Base-by-base conservation (phyloP, 2,329 filamentous ascomycete genomes). In the Elsinoe necatrix region DNA sequence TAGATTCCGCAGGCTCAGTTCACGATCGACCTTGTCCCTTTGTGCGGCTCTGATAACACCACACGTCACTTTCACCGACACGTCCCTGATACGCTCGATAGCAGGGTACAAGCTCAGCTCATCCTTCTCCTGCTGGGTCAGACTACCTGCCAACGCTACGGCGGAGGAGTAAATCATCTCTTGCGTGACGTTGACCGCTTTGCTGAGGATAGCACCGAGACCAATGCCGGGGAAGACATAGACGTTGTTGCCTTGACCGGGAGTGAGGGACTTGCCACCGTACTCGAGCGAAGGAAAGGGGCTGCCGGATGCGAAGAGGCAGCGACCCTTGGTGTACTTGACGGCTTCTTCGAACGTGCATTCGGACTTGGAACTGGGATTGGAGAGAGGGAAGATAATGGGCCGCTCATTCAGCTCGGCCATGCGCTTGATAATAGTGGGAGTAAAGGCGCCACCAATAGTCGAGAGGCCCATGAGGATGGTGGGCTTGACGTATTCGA, bases 161-260 rank as follows among this genome's bases (percentile, higher is more conserved):
- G 89, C 93, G 29, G 91, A 92, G 51, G 87, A 90, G 75, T 97
- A 97, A 68, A 98, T 90, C 93, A 98, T 98, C 72, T 86, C 83
- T 70, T 96, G 89, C 4, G 92, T 97, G 63, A 97, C 80, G 64
- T 84, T 84, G 62, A 87, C 84, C 11, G 90, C 82, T 78, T 96
- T 95, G 74, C 86, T 85, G 50, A 97, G 81, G 68, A 97, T 96
- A 62, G 92, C 87, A 60, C 91, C 93, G 27, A 97, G 83, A 57
- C 93, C 93, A 59, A 97, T 87, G 67, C 92, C 93, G 0, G 93
- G 93, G 84, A 98, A 98, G 60, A 98, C 88, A 70, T 96, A 96
- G 77, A 86, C 85, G 76, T 85, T 85, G 80, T 91, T 91, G 62
- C 92, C 91, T 67, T 79, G 77, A 50, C 77, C 77, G 1, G 77